Percentiles rank a stretch among this genome's conserved stretches.
phyloP scores from a whole-genome alignment of 495 filamentous ascomycete species.

The Cercophora scortea region DNA sequence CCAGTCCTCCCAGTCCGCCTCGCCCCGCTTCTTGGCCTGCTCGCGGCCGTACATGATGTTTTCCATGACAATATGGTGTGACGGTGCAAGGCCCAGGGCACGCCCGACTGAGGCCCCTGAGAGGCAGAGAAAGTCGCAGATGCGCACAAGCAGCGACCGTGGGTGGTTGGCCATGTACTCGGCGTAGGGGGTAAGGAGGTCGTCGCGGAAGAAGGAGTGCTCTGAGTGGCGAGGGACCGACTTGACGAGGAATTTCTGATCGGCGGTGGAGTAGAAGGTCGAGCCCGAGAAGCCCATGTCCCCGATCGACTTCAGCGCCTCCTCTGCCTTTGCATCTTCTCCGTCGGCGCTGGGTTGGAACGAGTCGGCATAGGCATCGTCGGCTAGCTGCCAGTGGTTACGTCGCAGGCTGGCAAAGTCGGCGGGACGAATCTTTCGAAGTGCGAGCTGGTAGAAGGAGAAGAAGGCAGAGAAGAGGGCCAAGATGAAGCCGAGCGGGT shows the following conservation, averaged over 20 bases:
- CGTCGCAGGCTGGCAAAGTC: constrained; percentile 27
- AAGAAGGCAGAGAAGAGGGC: constrained; percentile 28
- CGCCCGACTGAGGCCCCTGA: constrained; percentile 47
- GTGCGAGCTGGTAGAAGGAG: constrained; percentile 27
- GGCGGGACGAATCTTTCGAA: constrained; percentile 29
- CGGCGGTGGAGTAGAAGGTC: constrained; percentile 59
- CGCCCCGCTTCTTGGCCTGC: constrained; percentile 26
- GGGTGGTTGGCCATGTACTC: constrained; percentile 51
- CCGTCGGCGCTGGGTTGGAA: constrained; percentile 8
- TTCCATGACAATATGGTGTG: constrained; percentile 67
- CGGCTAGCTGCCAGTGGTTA: constrained; percentile 19
- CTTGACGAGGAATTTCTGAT: constrained; percentile 57
- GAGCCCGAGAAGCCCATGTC: constrained; percentile 30
- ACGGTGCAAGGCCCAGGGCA: constrained; percentile 45
- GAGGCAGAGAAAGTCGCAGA: constrained; percentile 56
- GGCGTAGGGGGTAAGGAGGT: constrained; percentile 52
- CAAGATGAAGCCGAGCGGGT: constrained; percentile 14
- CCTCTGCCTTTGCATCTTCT: constrained; percentile 5
- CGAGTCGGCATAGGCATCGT: constrained; percentile 18
- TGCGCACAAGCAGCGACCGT: constrained; percentile 54
- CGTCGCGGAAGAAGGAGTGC: constrained; percentile 57
- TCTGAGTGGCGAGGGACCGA: constrained; percentile 59
- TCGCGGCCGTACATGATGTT: constrained; percentile 54
- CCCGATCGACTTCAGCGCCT: constrained; percentile 21
- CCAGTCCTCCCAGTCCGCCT: constrained; percentile 55